Evolutionary conservation across 345 rosid species (phyloP), one percentile per base, ranked within the genome.

Genomic region (Carallia brachiata): DNA sequence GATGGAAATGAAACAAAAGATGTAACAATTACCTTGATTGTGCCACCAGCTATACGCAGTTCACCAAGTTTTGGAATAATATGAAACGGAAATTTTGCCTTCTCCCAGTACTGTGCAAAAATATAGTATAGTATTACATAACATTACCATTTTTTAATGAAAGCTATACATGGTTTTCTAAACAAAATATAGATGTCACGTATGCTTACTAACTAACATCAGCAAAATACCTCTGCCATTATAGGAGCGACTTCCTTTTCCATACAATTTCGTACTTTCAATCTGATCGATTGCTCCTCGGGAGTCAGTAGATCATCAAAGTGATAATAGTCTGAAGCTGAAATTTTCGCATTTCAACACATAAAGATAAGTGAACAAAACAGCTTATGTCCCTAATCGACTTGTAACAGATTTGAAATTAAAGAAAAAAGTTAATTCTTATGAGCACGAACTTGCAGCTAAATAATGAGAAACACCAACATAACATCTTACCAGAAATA

Each of bases 191-290:
- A 44, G 50, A 7, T 12, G 2, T 10, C 50, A 44, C 1, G 5
- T 12, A 44, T 44, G 50, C 16, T 12, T 44, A 44, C 16, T 44
- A 44, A 44, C 23, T 16, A 44, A 12, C 4, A 44, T 16, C 83
- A 52, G 70, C 71, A 61, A 36, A 5, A 54, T 76, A 95, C 99
- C 96, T 85, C 85, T 7, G 95, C 36, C 96, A 96, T 90, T 31
- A 96, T 77, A 0, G 97, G 98, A 44, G 99, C 99, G 66, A 96
- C 86, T 81, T 89, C 91, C 75, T 86, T 96, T 79, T 96, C 99
- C 98, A 92, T 84, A 75, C 82, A 89, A 68, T 83, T 82, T 70
- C 96, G 85, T 62, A 96, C 99, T 86, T 77, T 86, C 75, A 65
- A 67, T 54, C 88, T 77, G 28, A 88, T 1, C 13, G 86, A 89